Evolutionary conservation across 345 rosid genomes (phyloP).

Genomic region (Noccaea bulbosa): DNA sequence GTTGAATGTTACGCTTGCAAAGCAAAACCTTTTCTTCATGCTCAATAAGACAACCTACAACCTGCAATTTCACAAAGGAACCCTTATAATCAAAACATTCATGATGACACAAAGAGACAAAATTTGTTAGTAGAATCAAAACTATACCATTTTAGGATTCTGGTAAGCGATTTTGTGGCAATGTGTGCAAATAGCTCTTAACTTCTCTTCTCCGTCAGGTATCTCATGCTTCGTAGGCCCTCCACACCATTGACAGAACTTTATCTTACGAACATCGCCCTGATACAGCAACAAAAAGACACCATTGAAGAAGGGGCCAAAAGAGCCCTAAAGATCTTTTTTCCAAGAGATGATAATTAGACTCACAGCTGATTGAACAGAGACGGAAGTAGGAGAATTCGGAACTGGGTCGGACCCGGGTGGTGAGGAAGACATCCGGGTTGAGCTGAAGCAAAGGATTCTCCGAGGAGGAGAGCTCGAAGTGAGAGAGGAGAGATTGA

Average conservation of each 20-base stretch:
- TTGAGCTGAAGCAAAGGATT: slow-evolving; percentile 38
- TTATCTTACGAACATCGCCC: slow-evolving; percentile 70
- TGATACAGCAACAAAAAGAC: slow-evolving; percentile 28
- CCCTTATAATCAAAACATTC: not conserved
- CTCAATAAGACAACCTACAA: slow-evolving; percentile 96
- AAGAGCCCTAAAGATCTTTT: not conserved
- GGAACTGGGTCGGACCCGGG: slow-evolving; percentile 58
- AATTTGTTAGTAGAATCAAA: not conserved
- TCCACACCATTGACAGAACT: slow-evolving; percentile 98
- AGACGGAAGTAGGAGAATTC: slow-evolving; percentile 42
- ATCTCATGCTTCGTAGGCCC: slow-evolving; percentile 87
- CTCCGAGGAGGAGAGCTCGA: slow-evolving; percentile 39
- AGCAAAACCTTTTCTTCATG: slow-evolving; percentile 84
- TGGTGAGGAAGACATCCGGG: slow-evolving; percentile 51
- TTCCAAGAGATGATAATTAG: not conserved
- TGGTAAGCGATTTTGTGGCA: slow-evolving; percentile 84
- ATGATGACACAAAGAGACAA: not conserved
- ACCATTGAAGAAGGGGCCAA: not conserved
- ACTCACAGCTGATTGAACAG: slow-evolving; percentile 71
- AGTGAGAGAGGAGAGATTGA: slow-evolving; percentile 40
- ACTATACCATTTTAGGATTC: slow-evolving; percentile 90
- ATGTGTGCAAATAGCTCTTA: slow-evolving; percentile 80
- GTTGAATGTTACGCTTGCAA: slow-evolving; percentile 97
- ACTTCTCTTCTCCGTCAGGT: slow-evolving; percentile 91
- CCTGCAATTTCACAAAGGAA: slow-evolving; percentile 50